A percentile compares a stretch with the other conserved stretches of the same genome.
Conservation (phyloP, 306 rosid genomes). For the Abrus pulchellus region DNA sequence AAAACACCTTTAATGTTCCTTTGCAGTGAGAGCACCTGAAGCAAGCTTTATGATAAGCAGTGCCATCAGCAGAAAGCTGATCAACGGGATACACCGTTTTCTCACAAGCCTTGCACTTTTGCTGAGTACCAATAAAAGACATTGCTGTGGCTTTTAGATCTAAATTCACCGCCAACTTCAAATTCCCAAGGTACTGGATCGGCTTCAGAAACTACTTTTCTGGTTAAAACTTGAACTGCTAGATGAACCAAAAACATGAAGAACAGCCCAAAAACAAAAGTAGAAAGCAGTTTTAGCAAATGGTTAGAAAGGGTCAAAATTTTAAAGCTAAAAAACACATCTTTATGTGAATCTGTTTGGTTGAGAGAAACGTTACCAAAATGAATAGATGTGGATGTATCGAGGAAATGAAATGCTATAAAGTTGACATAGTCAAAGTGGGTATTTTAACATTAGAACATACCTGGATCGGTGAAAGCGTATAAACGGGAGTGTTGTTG, state of each 20-base stretch:
- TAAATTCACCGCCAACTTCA: constrained; percentile 49
- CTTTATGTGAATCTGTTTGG: constrained; percentile 29
- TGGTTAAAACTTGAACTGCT: constrained; percentile 35
- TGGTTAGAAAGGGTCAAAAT: constrained; percentile 28
- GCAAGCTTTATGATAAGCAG: constrained; percentile 90
- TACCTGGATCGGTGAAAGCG: constrained; percentile 61
- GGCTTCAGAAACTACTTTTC: constrained; percentile 35
- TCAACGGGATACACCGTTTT: constrained; percentile 96
- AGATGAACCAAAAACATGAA: background rate
- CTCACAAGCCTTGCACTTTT: constrained; percentile 94
- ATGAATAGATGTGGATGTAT: background rate
- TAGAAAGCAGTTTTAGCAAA: constrained; percentile 20
- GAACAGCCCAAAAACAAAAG: background rate
- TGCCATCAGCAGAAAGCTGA: constrained; percentile 91
- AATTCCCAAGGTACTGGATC: constrained; percentile 48
- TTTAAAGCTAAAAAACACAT: constrained; percentile 8
- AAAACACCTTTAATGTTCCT: constrained; percentile 87
- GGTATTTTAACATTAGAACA: background rate
- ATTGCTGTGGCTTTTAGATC: constrained; percentile 72
- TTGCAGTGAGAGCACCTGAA: constrained; percentile 97
- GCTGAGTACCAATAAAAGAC: constrained; percentile 93
- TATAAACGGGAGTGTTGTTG: background rate
- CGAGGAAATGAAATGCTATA: constrained; percentile 24
- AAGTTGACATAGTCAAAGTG: constrained; percentile 33
- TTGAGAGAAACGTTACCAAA: constrained; percentile 16